Evolutionary conservation across 163 green algal genomes (phyloP).

Genomic region (Trebouxia gelatinosa): DNA sequence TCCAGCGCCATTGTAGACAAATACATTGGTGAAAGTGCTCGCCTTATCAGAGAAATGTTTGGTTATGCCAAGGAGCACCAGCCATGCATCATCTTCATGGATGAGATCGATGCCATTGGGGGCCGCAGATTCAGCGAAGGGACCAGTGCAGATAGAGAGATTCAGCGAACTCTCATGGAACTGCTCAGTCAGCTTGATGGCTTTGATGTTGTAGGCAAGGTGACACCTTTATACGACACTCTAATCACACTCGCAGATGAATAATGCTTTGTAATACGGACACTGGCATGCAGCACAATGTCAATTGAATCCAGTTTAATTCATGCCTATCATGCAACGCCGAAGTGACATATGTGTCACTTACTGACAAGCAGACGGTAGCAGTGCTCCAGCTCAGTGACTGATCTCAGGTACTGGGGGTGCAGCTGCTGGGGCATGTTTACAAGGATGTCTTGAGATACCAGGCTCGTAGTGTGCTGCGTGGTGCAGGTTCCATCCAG

Average conservation of each 20-base stretch:
- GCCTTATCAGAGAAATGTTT: conserved; percentile 98
- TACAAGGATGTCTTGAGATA: too few relatives aligned
- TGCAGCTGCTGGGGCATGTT: too few relatives aligned
- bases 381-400: too few relatives aligned
- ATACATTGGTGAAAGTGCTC: conserved; percentile 95
- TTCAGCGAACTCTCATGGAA: conserved; percentile 99
- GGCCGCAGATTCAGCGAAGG: conserved; percentile 94
- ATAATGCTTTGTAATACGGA: too few relatives aligned
- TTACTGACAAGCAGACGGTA: too few relatives aligned
- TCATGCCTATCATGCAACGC: too few relatives aligned
- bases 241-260: too few relatives aligned
- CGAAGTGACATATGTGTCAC: too few relatives aligned
- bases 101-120: conserved; percentile 99
- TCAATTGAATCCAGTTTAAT: too few relatives aligned
- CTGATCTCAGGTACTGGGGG: too few relatives aligned
- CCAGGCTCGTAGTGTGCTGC: too few relatives aligned
- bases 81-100: conserved; percentile 99
- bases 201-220: conserved; percentile 96
- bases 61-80: conserved; percentile 94
- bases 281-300: too few relatives aligned
- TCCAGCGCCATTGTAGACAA: conserved; percentile 98
- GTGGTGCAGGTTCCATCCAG: neutral
- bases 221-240: conserved; percentile 27
- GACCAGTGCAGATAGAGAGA: conserved; percentile 97
- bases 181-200: conserved; percentile 97